Base-by-base conservation (phyloP, 2,329 filamentous ascomycete species). In the Aspergillus sp. region DNA sequence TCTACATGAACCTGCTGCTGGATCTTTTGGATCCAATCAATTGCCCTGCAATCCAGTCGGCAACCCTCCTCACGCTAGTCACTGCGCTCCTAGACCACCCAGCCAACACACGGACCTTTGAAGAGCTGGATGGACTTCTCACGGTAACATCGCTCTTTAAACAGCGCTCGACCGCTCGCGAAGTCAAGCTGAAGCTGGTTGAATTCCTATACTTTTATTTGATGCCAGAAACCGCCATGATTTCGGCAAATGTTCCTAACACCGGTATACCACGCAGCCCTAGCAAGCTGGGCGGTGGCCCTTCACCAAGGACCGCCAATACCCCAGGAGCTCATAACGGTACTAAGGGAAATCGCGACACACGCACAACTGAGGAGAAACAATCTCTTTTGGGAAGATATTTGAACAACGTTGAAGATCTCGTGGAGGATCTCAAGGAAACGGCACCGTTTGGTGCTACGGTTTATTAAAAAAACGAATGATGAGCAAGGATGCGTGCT, bases 181-280 rank as follows among this genome's bases (percentile, higher is more conserved):
- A 93, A 67, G 93, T 98, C 64, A 97, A 96, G 79, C 85, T 96
- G 70, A 95, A 96, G 75, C 86, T 96, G n/a, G 88, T 97, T 66
- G 95, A 98, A 75, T 98, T 98, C 72, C 79, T 99, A 51, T 98
- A 98, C 80, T 98, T 98, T 76, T 99, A 98, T 75, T 87, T 99
- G 66, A 96, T 98, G 89, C 93, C 93, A 51, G 95, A 99, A 77
- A 86, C 85, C 0, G 87, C 80, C 1, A 71, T 71, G 17, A 54
- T 66, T 41, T 57, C 67, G 11, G 20, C 64, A 49, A 61, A 58
- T 20, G 70, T 73, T 2, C 70, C 75, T 0, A 77, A 75, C 58
- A 74, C 75, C 1, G 76, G 73, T 68, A 75, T 87, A 60, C 86
- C 88, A 73, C 82, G 86, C 60, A 89, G 86, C 69, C 86, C 88